These are phyloP conservation scores for Entonaema liquescens DNA, from an alignment of 495 filamentous ascomycete species.

Conservation along the genomic window DNA sequence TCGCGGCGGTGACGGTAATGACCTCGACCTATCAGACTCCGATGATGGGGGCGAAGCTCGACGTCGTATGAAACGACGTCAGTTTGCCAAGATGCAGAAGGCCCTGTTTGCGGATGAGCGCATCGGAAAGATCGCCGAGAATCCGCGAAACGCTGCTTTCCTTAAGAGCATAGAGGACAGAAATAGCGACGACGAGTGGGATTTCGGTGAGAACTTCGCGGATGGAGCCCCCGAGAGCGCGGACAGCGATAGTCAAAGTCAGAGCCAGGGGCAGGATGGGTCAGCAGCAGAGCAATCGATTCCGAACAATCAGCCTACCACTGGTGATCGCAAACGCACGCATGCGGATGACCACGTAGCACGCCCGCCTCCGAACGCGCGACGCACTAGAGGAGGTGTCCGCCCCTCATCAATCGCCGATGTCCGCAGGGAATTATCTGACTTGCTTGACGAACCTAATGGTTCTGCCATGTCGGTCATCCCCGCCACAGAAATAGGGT, in stretches of 20 bases:
- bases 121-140: conserved; percentile 86
- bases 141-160: conserved; percentile 91
- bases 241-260: conserved; percentile 47
- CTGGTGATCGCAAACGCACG: conserved; percentile 37
- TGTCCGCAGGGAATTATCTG: conserved; percentile 80
- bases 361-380: conserved; percentile 64
- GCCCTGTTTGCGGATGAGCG: conserved; percentile 90
- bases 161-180: conserved; percentile 87
- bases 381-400: conserved; percentile 67
- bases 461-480: conserved; percentile 55
- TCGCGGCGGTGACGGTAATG: conserved; percentile 63
- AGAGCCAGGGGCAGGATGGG: conserved; percentile 16
- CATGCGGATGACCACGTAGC: conserved; percentile 62
- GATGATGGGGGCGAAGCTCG: conserved; percentile 83
- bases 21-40: conserved; percentile 84
- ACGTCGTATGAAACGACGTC: conserved; percentile 80
- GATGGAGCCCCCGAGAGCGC: conserved; percentile 56
- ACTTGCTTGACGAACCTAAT: conserved; percentile 79
- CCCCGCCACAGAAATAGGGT: conserved; percentile 54
- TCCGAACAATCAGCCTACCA: conserved; percentile 56
- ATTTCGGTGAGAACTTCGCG: conserved; percentile 71
- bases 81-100: conserved; percentile 92
- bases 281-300: conserved; percentile 41
- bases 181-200: conserved; percentile 79
- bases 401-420: conserved; percentile 77